Evolutionary conservation across 2,329 filamentous ascomycete genomes (phyloP), one percentile per base, ranked within the genome.

Genomic region (Colletotrichum karsti): DNA sequence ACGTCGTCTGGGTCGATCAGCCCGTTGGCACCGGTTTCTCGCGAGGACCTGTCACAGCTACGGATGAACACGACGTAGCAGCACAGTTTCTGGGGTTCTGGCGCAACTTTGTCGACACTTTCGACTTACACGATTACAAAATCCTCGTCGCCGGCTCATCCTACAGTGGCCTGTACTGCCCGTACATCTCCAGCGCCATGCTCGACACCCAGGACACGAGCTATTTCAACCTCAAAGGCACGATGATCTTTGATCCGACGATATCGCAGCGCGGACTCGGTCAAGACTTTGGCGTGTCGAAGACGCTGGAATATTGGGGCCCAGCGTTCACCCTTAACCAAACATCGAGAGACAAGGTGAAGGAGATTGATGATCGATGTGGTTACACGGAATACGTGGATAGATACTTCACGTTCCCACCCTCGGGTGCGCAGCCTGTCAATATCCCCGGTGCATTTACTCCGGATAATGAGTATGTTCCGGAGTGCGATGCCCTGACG

Each of bases 71-170:
- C 37, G 91, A 94, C 70, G 84, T 92, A 1, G 91, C 91, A 0
- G 78, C 81, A 20, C 87, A 95, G 72, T 93, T 95, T 76, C 82
- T 92, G n/a, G 91, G 91, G 51, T 95, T 94, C 80, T 94, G 90
- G 85, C 90, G 91, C 80, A 93, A 93, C 79, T 94, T 94, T 72
- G 81, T 93, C 66, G 83, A 92, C 42, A 89, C 88, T 0, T 94
- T 94, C 71, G 82, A 79, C 15, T 82, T 93, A 73, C 84, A 92
- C 13, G 85, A 86, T 18, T 88, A 87, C 73, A 92, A 92, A 70
- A 85, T 94, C 13, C 95, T 91, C 77, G 87, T 96, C 65, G 85
- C 91, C 0, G 93, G 92, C 7, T 92, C 93, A 77, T 90, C 86
- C 0, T 94, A 92, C 72, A 91, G 88, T 1, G 92, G 92, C 7